Conservation (phyloP, 2,329 filamentous ascomycete species). For the Tolypocladium endophyticum region DNA sequence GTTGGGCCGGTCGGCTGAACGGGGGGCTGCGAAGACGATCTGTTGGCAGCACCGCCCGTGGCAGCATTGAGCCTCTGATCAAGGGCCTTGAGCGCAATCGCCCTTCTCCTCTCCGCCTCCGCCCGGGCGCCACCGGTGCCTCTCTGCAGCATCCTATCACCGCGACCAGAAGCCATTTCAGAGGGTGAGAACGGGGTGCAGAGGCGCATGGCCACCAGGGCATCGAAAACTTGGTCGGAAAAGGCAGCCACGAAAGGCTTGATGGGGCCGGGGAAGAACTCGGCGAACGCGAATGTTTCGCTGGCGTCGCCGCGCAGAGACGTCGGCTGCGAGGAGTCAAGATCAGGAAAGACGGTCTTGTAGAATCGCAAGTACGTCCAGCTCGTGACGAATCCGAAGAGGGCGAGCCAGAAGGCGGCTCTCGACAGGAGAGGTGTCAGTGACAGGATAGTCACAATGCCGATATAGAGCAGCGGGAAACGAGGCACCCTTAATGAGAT, state of each 20-base stretch:
- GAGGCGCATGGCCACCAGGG: conserved; percentile 64
- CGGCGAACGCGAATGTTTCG: conserved; percentile 91
- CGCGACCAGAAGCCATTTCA: conserved; percentile 66
- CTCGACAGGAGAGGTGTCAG: conserved; percentile 50
- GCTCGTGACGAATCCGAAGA: conserved; percentile 74
- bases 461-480: conserved; percentile 63
- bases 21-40: conserved; percentile 20
- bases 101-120: conserved; percentile 82
- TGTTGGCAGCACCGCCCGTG: conserved; percentile 36
- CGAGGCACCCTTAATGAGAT: conserved; percentile 76
- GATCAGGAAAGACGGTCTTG: conserved; percentile 63
- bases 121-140: conserved; percentile 63
- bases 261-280: conserved; percentile 81
- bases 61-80: conserved; percentile 89
- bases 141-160: conserved; percentile 43
- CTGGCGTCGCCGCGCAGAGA: conserved; percentile 80
- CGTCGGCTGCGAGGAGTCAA: conserved; percentile 49
- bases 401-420: conserved; percentile 68
- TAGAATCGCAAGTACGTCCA: conserved; percentile 98
- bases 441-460: conserved; percentile 56
- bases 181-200: conserved; percentile 79
- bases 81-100: conserved; percentile 79
- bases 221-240: conserved; percentile 62
- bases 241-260: conserved; percentile 69
- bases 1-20: conserved; percentile 39